Evolutionary conservation across 1,139 yeast genomes (phyloP).

Genomic region (Scheffersomyces segobiensis): DNA sequence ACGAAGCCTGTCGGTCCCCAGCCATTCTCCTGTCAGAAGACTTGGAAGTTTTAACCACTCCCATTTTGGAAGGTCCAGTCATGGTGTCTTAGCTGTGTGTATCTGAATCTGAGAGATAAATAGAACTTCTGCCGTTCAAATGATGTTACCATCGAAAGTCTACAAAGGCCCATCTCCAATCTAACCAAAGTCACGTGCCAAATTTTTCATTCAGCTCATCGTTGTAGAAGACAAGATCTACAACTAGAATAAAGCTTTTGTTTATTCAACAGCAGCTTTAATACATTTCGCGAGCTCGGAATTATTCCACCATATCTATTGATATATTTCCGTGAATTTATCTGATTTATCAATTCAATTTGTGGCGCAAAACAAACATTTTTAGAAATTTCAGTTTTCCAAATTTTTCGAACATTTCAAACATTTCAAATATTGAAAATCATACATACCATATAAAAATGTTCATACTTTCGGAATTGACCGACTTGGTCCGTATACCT

Average conservation of each 20-base stretch:
- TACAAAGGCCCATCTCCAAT: background rate
- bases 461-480: conserved; percentile 80
- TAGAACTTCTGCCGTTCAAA: background rate
- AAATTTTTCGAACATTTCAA: background rate
- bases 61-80: conserved; percentile 10
- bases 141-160: background rate
- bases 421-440: too few species aligned
- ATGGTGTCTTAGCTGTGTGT: background rate
- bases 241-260: background rate
- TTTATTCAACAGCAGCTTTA: background rate
- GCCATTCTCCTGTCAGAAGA: conserved; percentile 57
- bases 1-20: conserved; percentile 46
- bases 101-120: background rate
- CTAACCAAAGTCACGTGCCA: background rate
- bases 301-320: background rate
- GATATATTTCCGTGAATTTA: background rate
- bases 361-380: background rate
- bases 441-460: conserved; percentile 33
- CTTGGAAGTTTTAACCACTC: conserved; percentile 29
- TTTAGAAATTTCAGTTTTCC: background rate
- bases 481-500: conserved; percentile 84
- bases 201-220: background rate
- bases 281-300: background rate
- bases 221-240: background rate
- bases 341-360: background rate